Conservation (phyloP, 1,284 basidiomycete genomes). For the Malassezia caprae region DNA sequence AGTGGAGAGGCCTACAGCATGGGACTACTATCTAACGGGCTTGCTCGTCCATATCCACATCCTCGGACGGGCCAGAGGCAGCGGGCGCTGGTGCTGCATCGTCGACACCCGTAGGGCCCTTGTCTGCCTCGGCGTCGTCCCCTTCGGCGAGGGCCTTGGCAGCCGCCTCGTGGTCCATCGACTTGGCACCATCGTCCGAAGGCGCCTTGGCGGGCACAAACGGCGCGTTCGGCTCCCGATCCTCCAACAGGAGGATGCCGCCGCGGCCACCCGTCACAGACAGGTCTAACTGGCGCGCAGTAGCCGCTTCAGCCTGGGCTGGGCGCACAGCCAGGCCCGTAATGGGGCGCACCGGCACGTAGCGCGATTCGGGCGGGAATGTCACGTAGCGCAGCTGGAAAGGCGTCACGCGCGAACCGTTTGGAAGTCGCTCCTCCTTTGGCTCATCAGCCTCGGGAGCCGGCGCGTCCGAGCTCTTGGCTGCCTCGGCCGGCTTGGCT, state of each 20-base stretch:
- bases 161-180: conserved; percentile 2
- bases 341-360: conserved; percentile 68
- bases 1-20: too few species aligned
- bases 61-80: conserved; percentile 21
- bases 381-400: conserved; percentile 73
- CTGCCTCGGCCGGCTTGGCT: conserved; percentile 7
- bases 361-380: conserved; percentile 69
- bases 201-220: conserved; percentile 19
- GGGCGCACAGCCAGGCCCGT: background rate
- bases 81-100: conserved; percentile 16
- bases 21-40: background rate
- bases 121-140: conserved; percentile 5
- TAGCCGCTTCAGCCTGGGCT: conserved; percentile 6
- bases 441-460: conserved; percentile 58
- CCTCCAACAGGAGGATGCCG: conserved; percentile 41
- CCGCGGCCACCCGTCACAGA: conserved; percentile 37
- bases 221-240: conserved; percentile 28
- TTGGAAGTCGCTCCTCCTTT: conserved; percentile 64
- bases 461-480: conserved; percentile 11
- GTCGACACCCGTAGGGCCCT: conserved; percentile 5
- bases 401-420: conserved; percentile 87
- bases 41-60: conserved; percentile 29
- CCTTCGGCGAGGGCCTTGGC: background rate
- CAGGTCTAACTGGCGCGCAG: conserved; percentile 28
- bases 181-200: background rate